A percentile compares a stretch with the other conserved stretches of the same genome.
These are phyloP conservation scores for Flaveria ramosissima DNA, from an alignment of 129 eudicot species.

Conservation along the genomic window DNA sequence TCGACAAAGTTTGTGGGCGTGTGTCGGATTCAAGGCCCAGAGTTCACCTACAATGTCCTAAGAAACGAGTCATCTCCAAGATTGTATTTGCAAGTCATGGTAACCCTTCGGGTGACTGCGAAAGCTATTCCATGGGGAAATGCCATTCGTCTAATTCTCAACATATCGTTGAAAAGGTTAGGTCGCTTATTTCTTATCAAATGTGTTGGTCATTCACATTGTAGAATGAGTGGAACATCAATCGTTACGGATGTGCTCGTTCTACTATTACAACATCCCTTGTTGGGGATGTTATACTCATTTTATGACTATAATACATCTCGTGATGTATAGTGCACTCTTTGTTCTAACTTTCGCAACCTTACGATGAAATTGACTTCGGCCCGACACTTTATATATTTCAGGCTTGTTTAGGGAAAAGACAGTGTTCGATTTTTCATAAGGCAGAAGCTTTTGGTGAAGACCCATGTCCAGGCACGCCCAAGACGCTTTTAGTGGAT, in stretches of 20 bases:
- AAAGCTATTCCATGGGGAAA: slow-evolving; percentile 47
- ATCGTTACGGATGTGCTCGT: background rate
- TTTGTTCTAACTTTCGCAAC: background rate
- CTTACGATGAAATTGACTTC: background rate
- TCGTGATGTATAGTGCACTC: background rate
- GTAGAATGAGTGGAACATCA: background rate
- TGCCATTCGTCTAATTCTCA: slow-evolving; percentile 59
- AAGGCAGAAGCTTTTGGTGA: slow-evolving; percentile 43
- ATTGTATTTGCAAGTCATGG: slow-evolving; percentile 74
- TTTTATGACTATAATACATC: background rate
- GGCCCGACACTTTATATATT: slow-evolving; percentile 6
- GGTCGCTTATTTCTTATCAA: background rate
- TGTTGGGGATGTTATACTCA: background rate
- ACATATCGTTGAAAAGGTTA: slow-evolving; percentile 53
- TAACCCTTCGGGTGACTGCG: slow-evolving; percentile 58
- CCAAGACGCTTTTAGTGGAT: slow-evolving; percentile 56
- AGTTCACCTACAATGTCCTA: slow-evolving; percentile 60
- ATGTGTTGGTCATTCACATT: background rate
- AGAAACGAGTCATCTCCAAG: slow-evolving; percentile 41
- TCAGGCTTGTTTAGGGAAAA: slow-evolving; percentile 71
- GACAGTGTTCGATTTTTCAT: slow-evolving; percentile 42
- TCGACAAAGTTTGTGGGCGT: slow-evolving; percentile 49
- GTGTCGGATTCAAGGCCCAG: slow-evolving; percentile 40
- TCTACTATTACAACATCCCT: background rate
- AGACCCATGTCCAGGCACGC: slow-evolving; percentile 65